These are phyloP conservation scores for Rhinocladiella mackenziei DNA, from an alignment of 2,329 filamentous ascomycete species.

Conservation along the genomic window DNA sequence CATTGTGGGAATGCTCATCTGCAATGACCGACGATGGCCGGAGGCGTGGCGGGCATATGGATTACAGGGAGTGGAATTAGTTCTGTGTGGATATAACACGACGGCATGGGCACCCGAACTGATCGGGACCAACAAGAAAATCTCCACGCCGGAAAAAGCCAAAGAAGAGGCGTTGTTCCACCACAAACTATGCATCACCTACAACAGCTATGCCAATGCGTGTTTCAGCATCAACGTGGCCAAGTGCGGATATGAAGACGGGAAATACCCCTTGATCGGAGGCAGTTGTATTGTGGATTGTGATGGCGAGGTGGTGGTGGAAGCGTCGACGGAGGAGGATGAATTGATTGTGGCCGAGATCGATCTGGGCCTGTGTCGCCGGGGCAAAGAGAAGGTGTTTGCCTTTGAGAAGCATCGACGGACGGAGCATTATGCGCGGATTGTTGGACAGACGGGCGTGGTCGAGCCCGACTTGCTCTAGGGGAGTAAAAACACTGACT, in stretches of 20 bases:
- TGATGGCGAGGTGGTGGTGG: conserved; percentile 49
- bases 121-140: conserved; percentile 39
- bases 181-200: conserved; percentile 50
- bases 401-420: conserved; percentile 34
- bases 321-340: conserved; percentile 47
- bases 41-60: conserved; percentile 53
- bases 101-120: conserved; percentile 48
- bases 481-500: background rate
- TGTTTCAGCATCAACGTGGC: conserved; percentile 50
- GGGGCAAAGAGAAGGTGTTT: conserved; percentile 47
- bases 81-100: conserved; percentile 52
- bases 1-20: conserved; percentile 54
- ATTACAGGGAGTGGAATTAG: conserved; percentile 49
- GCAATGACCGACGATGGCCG: conserved; percentile 54
- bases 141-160: conserved; percentile 44
- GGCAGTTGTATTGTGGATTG: conserved; percentile 49
- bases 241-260: conserved; percentile 51
- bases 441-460: conserved; percentile 33
- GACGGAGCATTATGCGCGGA: conserved; percentile 33
- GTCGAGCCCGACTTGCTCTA: conserved; percentile 33
- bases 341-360: conserved; percentile 52
- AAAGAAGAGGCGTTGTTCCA: conserved; percentile 50
- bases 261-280: conserved; percentile 48
- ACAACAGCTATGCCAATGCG: conserved; percentile 52
- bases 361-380: conserved; percentile 47